Base-by-base conservation (phyloP, 106 monocot genomes). In the Chionographis japonica region DNA sequence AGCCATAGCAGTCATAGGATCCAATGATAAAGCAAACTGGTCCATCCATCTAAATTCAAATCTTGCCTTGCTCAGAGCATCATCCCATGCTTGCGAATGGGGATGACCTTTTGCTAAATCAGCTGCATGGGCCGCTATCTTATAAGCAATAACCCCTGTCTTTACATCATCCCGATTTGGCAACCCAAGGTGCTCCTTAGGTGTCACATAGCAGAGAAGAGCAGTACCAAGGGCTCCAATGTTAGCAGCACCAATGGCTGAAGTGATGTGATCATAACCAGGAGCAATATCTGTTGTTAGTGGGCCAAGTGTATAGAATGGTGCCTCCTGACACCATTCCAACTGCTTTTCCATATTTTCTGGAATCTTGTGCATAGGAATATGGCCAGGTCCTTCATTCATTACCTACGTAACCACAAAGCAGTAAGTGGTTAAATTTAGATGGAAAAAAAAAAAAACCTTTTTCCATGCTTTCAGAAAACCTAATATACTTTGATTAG, bases 21-120 rank as follows among this genome's bases (percentile, higher is more conserved):
- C 97, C 15, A 98, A 58, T 60, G 92, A 89, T 18, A 98, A 74
- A 10, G 92, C 87, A 87, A 98, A 98, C 17, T 98, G 97, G 59
- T 98, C 97, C 83, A 92, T 79, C 97, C 97, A 98, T 77, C 92
- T 81, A 73, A 98, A 98, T 77, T 98, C 92, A 83, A 98, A 98
- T 56, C 92, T 85, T 12, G 97, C 97, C 75, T 90, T 98, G 80
- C 89, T 89, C 14, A 98, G 77, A 40, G 92, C 86, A 83, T 98
- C 92, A 71, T 98, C 97, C 92, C 97, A 90, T 15, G 79, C 84
- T 73, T 97, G 97, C 39, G 92, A 92, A 72, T 87, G 74, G 12
- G 89, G 92, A 58, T 92, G 97, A 14, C 82, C 68, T 56, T 92
- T 92, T 38, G 92, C 97, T 27, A 97, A 72, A 68, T 97, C 92